Base-by-base conservation (phyloP, 257 asterid genomes). In the Hygrophila difformis region DNA sequence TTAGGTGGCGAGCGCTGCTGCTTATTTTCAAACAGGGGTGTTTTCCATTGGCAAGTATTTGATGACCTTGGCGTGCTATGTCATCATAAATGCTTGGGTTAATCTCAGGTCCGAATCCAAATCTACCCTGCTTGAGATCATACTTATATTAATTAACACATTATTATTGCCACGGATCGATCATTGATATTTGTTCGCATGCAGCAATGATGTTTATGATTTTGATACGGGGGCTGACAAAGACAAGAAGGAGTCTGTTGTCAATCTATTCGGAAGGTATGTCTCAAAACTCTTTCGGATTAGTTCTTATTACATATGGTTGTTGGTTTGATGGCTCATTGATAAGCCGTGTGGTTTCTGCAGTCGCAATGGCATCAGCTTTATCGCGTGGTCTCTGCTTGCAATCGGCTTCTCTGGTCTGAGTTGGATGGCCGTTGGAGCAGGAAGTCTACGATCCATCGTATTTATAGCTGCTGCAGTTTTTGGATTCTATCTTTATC, bases 151-250 rank as follows among this genome's bases (percentile, higher is more conserved):
- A 48, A 38, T 19, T 29, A 17, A 15, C 6, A 8, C n/a, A n/a
- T n/a, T n/a, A n/a, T n/a, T n/a, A n/a, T n/a, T n/a, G n/a, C n/a
- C n/a, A n/a, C n/a, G n/a, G n/a, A n/a, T n/a, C n/a, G n/a, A n/a
- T 42, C 15, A 5, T 2, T 13, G 19, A n/a, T n/a, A n/a, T n/a
- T n/a, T n/a, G n/a, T n/a, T n/a, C n/a, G n/a, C n/a, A n/a, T 3
- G 63, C 78, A 78, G 87, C 81, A 78, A 78, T 61, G 87, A 78
- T 52, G 81, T 78, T 38, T 78, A 74, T 55, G 83, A 78, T 71
- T 78, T 66, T 66, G 88, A 71, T 36, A 75, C 81, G 2, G 84
- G 88, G 53, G 88, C 78, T n/a, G 88, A 78, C 53, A 66, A 62
- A 53, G 61, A 78, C 59, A 78, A 78, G 68, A 78, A 71, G 55